These are phyloP conservation scores for Barnettozyma wickerhamii DNA, from an alignment of 805 yeast species.

Conservation along the genomic window DNA sequence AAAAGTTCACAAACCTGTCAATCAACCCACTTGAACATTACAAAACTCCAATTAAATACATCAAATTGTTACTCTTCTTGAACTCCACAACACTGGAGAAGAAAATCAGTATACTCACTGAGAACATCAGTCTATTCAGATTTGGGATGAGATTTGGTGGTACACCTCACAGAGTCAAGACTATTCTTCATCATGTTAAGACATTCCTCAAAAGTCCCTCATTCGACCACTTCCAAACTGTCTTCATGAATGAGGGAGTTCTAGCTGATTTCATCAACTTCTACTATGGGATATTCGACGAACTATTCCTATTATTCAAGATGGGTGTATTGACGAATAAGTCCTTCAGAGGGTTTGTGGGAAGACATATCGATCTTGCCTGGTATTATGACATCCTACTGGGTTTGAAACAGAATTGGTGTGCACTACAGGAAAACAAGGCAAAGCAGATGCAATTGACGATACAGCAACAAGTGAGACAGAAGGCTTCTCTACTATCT, in stretches of 20 bases:
- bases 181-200: slow-evolving; percentile 31
- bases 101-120: slow-evolving; percentile 40
- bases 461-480: slow-evolving; percentile 59
- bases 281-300: slow-evolving; percentile 66
- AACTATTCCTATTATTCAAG: slow-evolving; percentile 52
- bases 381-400: slow-evolving; percentile 67
- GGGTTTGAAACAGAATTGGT: slow-evolving; percentile 48
- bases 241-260: slow-evolving; percentile 40
- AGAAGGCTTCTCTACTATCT: slow-evolving; percentile 43
- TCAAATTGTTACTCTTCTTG: slow-evolving; percentile 22
- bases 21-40: slow-evolving; percentile 25
- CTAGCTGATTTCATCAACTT: slow-evolving; percentile 50
- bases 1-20: slow-evolving; percentile 25
- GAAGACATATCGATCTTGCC: slow-evolving; percentile 57
- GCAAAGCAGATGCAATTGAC: slow-evolving; percentile 48
- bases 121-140: slow-evolving; percentile 52
- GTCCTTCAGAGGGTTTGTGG: slow-evolving; percentile 34
- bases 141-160: slow-evolving; percentile 69
- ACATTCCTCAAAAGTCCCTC: slow-evolving; percentile 18
- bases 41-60: slow-evolving; percentile 22
- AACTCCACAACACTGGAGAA: slow-evolving; percentile 29
- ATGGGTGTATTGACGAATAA: slow-evolving; percentile 41
- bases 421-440: slow-evolving; percentile 36
- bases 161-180: slow-evolving; percentile 53
- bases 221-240: slow-evolving; percentile 21